Base-by-base conservation (phyloP, 331 rosid species). In the Rosa hybrid region DNA sequence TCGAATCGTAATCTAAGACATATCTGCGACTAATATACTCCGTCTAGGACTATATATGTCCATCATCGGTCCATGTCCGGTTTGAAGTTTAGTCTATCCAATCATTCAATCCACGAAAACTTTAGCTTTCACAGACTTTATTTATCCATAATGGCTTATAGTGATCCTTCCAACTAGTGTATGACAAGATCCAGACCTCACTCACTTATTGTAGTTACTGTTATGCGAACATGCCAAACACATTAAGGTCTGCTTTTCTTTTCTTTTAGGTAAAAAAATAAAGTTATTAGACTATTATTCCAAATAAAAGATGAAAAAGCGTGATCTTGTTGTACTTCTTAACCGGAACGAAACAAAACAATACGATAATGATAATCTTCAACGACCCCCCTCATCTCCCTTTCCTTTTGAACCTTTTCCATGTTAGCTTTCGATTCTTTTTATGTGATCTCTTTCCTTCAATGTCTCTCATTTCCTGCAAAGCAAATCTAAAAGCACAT, bases 291-390 rank as follows among this genome's bases (percentile, higher is more conserved):
- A 59, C 79, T 42, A 42, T 59, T 25, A 76, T 27, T 1, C 48
- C 72, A 17, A 53, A 5, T 25, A 25, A 25, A 20, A 18, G 8
- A 27, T 2, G 49, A n/a, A 76, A 63, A 63, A 76, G 63, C n/a
- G 21, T 46, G 46, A 30, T 76, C 67, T 59, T 60, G 45, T 60
- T 44, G 71, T 60, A 76, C 59, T 25, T 60, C 57, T 76, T 23
- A 62, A 60, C 16, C 57, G 17, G 23, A 42, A 16, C 49, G 27
- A 44, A 27, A 16, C 38, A 45, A 30, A 76, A 60, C 18, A 6
- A 75, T 41, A 75, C 46, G 68, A 75, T 75, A 21, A 75, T 75
- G 79, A 39, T 68, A 20, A 39, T 41, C 34, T 76, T 75, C 12
- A 17, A 72, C 50, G 20, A 21, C 27, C 34, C 67, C 27, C 46